Base-by-base conservation (phyloP, 2,329 filamentous ascomycete species). In the Exophiala alcalophila region DNA sequence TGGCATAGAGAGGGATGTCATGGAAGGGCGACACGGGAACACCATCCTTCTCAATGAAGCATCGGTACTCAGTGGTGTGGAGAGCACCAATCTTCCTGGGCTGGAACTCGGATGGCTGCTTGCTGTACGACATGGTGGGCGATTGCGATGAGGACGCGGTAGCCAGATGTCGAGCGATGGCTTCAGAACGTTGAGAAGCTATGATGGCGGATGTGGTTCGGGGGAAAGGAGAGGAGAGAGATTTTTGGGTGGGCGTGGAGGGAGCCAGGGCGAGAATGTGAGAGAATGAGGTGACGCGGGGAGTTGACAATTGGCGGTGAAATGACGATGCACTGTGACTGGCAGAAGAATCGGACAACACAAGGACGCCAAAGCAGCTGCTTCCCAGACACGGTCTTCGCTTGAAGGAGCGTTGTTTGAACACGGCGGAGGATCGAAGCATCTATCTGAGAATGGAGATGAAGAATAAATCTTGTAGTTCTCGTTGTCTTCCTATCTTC, bases 1-100 rank as follows among this genome's bases (percentile, higher is more conserved):
- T 95, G 82, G 91, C 91, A 67, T 89, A 98, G 59, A 98, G 86
- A 52, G 92, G 92, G 59, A 98, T 89, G 68, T 98, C 92, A 77
- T 98, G 92, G 81, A 96, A 98, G 59, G 91, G 86, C 53, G 91
- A 97, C 69, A 97, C 70, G 58, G 87, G 86, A 55, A 86, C 75
- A 73, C 91, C 92, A 85, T 97, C 87, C 77, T 94, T 90, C 79
- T 98, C 91, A 65, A 97, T 82, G 80, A 84, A 98, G 72, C 96
- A 83, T 65, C 92, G 87, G 81, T 95, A 89, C 77, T 97, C 90
- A 66, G 95, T 77, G 60, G 92, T 97, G 78, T 96, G 84, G 62
- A 88, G 80, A 62, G 86, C 81, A 61, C 78, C 92, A 65, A 95
- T 77, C 79, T 94, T 96, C 74, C 90, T 85, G 66, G 85, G 71